Evolutionary conservation across 2,329 filamentous ascomycete species (phyloP).

Genomic region (Colletotrichum coccodes): DNA sequence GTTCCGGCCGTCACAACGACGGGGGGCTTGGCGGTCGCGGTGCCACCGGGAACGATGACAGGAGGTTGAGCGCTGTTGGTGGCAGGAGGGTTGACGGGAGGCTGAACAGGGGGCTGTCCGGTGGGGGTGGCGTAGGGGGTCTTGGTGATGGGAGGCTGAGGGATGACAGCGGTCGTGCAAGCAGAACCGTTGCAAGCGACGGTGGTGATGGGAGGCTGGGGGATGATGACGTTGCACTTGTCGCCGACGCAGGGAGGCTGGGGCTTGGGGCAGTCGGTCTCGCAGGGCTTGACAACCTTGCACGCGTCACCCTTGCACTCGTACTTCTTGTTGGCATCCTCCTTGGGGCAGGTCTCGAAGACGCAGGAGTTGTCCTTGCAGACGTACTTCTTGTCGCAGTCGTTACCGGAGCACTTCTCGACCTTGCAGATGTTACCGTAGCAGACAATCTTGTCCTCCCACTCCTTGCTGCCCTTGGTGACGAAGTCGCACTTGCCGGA

Average conservation of each 20-base stretch:
- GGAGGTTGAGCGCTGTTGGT: background rate
- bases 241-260: slow-evolving; percentile 39
- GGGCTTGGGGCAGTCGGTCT: slow-evolving; percentile 43
- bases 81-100: background rate
- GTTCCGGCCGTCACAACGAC: slow-evolving; percentile 26
- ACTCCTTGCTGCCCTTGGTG: slow-evolving; percentile 16
- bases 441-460: slow-evolving; percentile 29
- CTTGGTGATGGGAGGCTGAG: slow-evolving; percentile 36
- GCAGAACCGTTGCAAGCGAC: slow-evolving; percentile 37
- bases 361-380: slow-evolving; percentile 39
- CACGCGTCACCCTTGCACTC: slow-evolving; percentile 46
- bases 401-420: slow-evolving; percentile 42
- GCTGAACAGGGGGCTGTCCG: background rate
- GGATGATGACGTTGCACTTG: slow-evolving; percentile 42
- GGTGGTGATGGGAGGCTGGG: slow-evolving; percentile 39
- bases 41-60: background rate
- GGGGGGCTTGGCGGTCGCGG: background rate
- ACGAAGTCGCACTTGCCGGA: slow-evolving; percentile 14
- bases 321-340: slow-evolving; percentile 42
- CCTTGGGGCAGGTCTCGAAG: slow-evolving; percentile 37
- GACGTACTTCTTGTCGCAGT: slow-evolving; percentile 40
- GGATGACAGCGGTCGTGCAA: slow-evolving; percentile 40
- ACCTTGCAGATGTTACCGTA: slow-evolving; percentile 37
- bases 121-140: background rate
- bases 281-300: slow-evolving; percentile 39